Conservation (phyloP, 192 early-diverging fungal genomes). For the Mortierella antarctica region DNA sequence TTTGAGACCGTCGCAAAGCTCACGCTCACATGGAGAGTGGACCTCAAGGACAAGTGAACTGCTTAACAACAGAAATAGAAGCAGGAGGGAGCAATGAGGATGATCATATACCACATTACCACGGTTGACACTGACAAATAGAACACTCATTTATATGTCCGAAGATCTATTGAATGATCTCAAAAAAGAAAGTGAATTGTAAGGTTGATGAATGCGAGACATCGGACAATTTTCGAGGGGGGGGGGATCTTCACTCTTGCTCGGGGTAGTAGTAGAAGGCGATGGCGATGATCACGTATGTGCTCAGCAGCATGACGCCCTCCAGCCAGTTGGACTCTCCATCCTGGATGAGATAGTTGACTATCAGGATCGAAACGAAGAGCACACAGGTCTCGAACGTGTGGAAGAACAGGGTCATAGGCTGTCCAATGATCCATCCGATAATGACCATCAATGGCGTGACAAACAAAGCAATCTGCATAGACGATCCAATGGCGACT, state of each 20-base stretch:
- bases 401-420: conserved; percentile 87
- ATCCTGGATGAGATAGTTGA: conserved; percentile 84
- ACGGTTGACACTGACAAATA: neutral
- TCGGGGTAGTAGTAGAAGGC: conserved; percentile 83
- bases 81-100: neutral
- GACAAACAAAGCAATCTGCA: conserved; percentile 91
- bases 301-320: conserved; percentile 82
- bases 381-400: conserved; percentile 84
- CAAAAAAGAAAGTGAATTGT: too few relatives aligned
- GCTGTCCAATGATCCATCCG: conserved; percentile 86
- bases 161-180: too few relatives aligned
- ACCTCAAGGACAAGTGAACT: conserved; percentile 48
- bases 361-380: conserved; percentile 83
- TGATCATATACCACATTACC: conserved; percentile 7
- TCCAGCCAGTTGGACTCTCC: conserved; percentile 95
- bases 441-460: conserved; percentile 75
- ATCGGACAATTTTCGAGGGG: too few relatives aligned
- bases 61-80: neutral
- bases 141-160: neutral
- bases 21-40: conserved; percentile 57
- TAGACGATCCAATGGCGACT: conserved; percentile 88
- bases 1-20: conserved; percentile 62
- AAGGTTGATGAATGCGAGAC: too few relatives aligned
- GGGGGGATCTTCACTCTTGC: neutral
- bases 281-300: conserved; percentile 87